Base-by-base conservation (phyloP, 345 rosid genomes). In the Rhizophora apiculata region DNA sequence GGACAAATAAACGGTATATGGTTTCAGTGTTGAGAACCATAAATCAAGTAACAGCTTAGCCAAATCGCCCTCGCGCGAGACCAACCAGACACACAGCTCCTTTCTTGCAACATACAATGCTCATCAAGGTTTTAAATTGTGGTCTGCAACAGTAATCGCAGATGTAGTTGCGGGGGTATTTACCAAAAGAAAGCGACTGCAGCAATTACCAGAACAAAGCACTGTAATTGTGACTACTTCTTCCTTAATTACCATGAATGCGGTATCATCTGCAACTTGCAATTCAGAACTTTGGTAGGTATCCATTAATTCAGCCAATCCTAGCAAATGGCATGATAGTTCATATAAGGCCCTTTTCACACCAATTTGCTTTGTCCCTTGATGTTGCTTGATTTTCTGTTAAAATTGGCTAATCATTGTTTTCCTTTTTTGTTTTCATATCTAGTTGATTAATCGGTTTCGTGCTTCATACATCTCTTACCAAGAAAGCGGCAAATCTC, bases 291-390 rank as follows among this genome's bases (percentile, higher is more conserved):
- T 43, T 13, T 43, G 49, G 49, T 13, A 11, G 46, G 15, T 10
- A 39, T 39, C 49, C 49, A 43, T 13, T 43, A 43, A 43, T 43
- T 43, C 18, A 13, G 49, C 18, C 3, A 13, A 43, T 43, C 49
- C 16, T 13, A 13, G 49, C 39, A 11, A 62, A 56, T 58, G 64
- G 20, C 48, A 55, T 19, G 71, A 58, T 27, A n/a, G 59, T 58
- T 29, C 64, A 68, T 26, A 19, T n/a, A 46, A 43, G 39, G 57
- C 55, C 57, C 59, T 56, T 59, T 68, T 59, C 11, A 5, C 60
- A 27, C 19, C 63, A 30, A 59, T 60, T 68, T n/a, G 56, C 63
- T 67, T 27, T 60, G 21, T 34, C 10, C 37, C 56, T 6, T 32
- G 21, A 2, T 6, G 18, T 36, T 39, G 60, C 31, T 19, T 52